Conservation (phyloP, 169 alveolate genomes). For the Babesia bovis region DNA sequence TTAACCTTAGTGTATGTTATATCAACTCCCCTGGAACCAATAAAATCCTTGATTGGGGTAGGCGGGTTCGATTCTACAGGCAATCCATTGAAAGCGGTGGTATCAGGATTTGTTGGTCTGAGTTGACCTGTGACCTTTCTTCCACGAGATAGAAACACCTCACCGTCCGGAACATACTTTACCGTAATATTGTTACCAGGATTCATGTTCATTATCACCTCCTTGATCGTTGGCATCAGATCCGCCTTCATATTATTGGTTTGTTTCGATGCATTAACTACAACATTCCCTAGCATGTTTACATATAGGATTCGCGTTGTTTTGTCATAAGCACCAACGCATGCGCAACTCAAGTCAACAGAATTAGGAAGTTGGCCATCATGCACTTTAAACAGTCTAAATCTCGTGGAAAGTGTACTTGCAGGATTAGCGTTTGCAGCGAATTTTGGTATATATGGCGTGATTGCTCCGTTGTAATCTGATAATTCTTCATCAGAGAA, state of each 20-base stretch:
- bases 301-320: not conserved
- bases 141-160: not conserved
- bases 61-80: not conserved
- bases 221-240: not conserved
- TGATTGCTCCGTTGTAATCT: not conserved
- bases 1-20: not conserved
- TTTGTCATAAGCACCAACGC: not conserved
- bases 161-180: not conserved
- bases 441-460: not conserved
- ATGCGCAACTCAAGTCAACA: conserved; percentile 18
- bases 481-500: not conserved
- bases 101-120: not conserved
- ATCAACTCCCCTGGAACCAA: not conserved
- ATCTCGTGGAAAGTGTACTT: not conserved
- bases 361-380: not conserved
- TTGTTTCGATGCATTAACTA: not conserved
- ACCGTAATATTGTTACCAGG: not conserved
- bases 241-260: not conserved
- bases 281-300: not conserved
- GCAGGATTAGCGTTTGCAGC: not conserved
- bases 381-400: conserved; percentile 34
- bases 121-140: not conserved
- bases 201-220: not conserved
- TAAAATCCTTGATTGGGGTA: not conserved
- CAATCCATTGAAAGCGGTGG: not conserved